Conservation (phyloP, 768 basidiomycete species). For the Suillus occidentalis region DNA sequence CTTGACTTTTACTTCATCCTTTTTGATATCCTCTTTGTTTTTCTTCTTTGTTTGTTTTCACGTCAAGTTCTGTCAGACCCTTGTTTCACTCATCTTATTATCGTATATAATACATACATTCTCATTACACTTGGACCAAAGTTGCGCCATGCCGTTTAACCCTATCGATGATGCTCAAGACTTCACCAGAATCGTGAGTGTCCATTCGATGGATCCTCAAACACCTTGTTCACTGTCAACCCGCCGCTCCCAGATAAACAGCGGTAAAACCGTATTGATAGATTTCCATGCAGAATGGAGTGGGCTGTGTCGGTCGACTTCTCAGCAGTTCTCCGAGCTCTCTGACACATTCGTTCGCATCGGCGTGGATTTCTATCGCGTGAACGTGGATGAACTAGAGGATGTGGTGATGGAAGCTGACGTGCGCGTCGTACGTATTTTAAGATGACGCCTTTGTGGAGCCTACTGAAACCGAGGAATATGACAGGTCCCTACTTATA, state of each 20-base stretch:
- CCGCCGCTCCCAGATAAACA: constrained; percentile 24
- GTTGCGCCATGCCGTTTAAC: constrained; percentile 16
- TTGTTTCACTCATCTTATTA: neutral
- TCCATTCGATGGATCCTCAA: neutral
- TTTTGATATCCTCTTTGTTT: neutral
- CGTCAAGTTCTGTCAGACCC: constrained; percentile 2
- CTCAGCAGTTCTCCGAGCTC: constrained; percentile 20
- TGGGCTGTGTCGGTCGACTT: constrained; percentile 11
- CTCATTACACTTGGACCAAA: neutral
- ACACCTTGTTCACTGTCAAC: neutral
- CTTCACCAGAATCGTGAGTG: constrained; percentile 21
- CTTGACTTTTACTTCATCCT: neutral
- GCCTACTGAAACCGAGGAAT: neutral
- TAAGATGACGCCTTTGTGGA: neutral
- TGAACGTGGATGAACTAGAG: constrained; percentile 63
- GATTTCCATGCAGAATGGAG: constrained; percentile 22
- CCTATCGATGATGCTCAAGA: constrained; percentile 20
- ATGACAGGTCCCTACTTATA: constrained; percentile 25
- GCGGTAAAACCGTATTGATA: constrained; percentile 24
- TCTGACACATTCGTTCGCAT: constrained; percentile 26
- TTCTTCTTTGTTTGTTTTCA: neutral
- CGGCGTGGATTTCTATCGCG: constrained; percentile 64
- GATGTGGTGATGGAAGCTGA: constrained; percentile 58
- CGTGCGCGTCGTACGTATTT: constrained; percentile 54
- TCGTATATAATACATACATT: neutral